Percentiles rank a stretch among this genome's conserved stretches.
Evolutionary conservation across 1,139 yeast species (phyloP).

Genomic region (Yamadazyma buinensis): DNA sequence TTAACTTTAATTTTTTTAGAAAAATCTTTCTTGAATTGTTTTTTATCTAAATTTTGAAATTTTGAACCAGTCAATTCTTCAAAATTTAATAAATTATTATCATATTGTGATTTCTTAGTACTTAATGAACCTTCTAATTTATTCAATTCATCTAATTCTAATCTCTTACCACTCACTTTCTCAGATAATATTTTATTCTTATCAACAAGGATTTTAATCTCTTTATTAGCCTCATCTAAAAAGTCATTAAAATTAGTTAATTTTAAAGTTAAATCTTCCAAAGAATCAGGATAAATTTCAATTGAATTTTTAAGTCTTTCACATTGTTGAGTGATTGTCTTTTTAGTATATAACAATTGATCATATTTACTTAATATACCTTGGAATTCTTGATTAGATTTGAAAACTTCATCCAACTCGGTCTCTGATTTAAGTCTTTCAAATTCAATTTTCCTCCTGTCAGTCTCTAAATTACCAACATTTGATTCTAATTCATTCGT

Average conservation of each 20-base stretch:
- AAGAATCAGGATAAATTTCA: constrained; percentile 44
- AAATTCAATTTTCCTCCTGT: constrained; percentile 47
- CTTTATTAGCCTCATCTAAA: constrained; percentile 33
- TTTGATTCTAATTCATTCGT: constrained; percentile 42
- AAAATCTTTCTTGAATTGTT: constrained; percentile 10
- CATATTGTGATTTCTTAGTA: constrained; percentile 38
- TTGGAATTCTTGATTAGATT: constrained; percentile 80
- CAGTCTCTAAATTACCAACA: constrained; percentile 43
- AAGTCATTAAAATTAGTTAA: constrained; percentile 52
- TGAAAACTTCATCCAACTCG: constrained; percentile 63
- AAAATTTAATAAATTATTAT: constrained; percentile 13
- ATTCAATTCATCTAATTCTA: constrained; percentile 36
- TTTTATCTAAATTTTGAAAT: constrained; percentile 6
- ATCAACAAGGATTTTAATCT: constrained; percentile 17
- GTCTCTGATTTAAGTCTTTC: constrained; percentile 51
- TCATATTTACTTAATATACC: constrained; percentile 63
- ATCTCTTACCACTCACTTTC: constrained; percentile 22
- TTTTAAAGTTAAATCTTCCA: constrained; percentile 46
- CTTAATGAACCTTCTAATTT: constrained; percentile 57
- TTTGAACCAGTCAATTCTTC: constrained; percentile 7
- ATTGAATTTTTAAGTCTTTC: constrained; percentile 44
- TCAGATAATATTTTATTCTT: constrained; percentile 11
- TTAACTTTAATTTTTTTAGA: constrained; percentile 5
- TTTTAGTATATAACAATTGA: constrained; percentile 47
- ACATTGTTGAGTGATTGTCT: constrained; percentile 45